phyloP scores from a whole-genome alignment of 495 filamentous ascomycete genomes.

The Diplogelasinospora grovesii region DNA sequence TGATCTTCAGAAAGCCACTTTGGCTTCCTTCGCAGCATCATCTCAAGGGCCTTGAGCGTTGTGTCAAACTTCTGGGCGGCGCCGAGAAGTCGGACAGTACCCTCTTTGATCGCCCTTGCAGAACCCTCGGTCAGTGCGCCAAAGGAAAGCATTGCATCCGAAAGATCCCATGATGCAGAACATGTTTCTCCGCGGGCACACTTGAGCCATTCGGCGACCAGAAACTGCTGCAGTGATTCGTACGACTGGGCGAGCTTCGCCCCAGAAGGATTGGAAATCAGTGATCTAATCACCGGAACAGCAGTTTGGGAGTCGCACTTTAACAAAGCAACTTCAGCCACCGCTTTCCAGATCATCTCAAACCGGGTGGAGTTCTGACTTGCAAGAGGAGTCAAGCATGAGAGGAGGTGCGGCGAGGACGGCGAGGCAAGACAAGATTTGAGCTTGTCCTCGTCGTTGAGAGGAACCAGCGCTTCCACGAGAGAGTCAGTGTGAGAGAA shows the following conservation, averaged over 20 bases:
- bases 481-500: conserved; percentile 16
- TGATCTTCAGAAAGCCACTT: conserved; percentile 27
- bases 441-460: conserved; percentile 12
- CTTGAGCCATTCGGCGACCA: conserved; percentile 27
- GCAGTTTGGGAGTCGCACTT: conserved; percentile 11
- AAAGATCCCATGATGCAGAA: conserved; percentile 25
- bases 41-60: conserved; percentile 31
- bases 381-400: conserved; percentile 25
- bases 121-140: conserved; percentile 22
- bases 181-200: conserved; percentile 16
- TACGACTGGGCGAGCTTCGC: conserved; percentile 19
- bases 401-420: conserved; percentile 28
- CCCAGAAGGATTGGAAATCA: conserved; percentile 32
- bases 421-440: conserved; percentile 26
- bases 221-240: conserved; percentile 33
- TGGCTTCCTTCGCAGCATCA: conserved; percentile 30
- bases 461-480: conserved; percentile 20
- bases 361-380: conserved; percentile 32
- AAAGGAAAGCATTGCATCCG: conserved; percentile 33
- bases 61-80: conserved; percentile 5
- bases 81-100: conserved; percentile 22
- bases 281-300: conserved; percentile 24
- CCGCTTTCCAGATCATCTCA: conserved; percentile 27
- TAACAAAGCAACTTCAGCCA: conserved; percentile 27
- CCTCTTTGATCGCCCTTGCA: conserved; percentile 17